These are phyloP conservation scores for Trematosphaeria pertusa DNA, from an alignment of 2,329 filamentous ascomycete genomes.

Conservation along the genomic window DNA sequence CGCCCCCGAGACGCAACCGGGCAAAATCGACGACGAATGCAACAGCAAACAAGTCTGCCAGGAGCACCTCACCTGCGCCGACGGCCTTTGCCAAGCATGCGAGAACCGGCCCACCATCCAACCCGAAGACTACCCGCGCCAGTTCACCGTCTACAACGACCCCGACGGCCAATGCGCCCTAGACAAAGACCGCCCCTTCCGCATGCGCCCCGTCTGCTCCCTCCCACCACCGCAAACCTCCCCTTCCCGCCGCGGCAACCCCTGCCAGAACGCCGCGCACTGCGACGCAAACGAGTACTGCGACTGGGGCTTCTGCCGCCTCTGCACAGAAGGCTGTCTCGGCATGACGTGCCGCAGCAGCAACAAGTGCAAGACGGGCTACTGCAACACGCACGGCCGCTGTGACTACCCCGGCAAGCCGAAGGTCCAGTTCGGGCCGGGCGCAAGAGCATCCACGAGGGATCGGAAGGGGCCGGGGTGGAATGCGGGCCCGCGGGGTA, in stretches of 20 bases:
- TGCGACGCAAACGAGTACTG: constrained; percentile 38
- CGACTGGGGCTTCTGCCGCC: constrained; percentile 34
- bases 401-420: constrained; percentile 37
- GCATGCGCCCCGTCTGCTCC: constrained; percentile 7
- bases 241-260: constrained; percentile 21
- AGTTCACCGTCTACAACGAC: constrained; percentile 13
- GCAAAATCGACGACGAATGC: constrained; percentile 32
- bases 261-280: constrained; percentile 31
- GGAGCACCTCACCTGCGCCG: constrained; percentile 30
- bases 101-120: constrained; percentile 22
- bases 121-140: constrained; percentile 9
- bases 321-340: constrained; percentile 33
- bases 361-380: constrained; percentile 41
- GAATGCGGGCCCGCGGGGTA: constrained; percentile 27
- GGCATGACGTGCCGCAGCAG: constrained; percentile 33
- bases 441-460: constrained; percentile 22
- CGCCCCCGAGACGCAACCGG: constrained; percentile 29
- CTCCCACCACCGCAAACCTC: constrained; percentile 5
- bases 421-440: constrained; percentile 31
- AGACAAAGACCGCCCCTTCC: constrained; percentile 24
- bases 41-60: constrained; percentile 39
- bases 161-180: constrained; percentile 24
- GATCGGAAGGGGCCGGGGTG: constrained; percentile 16
- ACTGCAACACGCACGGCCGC: constrained; percentile 35
- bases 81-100: constrained; percentile 30